Conservation (phyloP, 306 rosid species). For the Quillaja saponaria region DNA sequence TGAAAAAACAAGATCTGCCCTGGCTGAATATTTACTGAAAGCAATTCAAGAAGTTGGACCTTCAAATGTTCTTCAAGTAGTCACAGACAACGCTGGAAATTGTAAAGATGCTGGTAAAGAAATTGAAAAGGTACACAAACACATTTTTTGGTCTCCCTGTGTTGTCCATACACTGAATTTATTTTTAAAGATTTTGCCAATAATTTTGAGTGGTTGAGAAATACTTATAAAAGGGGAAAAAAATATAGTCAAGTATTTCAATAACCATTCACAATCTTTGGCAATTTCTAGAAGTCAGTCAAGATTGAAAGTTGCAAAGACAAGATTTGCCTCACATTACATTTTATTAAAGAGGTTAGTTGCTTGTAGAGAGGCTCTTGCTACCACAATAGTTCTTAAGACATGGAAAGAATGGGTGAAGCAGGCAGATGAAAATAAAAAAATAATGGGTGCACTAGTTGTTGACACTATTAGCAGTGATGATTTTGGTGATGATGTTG, state of each 20-base stretch:
- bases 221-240: background rate
- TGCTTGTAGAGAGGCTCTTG: background rate
- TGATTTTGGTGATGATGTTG: constrained; percentile 1
- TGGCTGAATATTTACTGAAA: no score
- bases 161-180: background rate
- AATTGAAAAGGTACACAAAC: background rate
- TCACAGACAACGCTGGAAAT: no score
- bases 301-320: constrained; percentile 7
- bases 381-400: background rate
- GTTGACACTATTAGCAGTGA: background rate
- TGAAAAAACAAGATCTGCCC: no score
- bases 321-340: constrained; percentile 5
- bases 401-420: constrained; percentile 1
- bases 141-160: background rate
- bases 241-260: background rate
- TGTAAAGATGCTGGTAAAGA: background rate
- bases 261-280: background rate
- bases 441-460: background rate
- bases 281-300: background rate
- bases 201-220: background rate
- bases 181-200: background rate
- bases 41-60: no score
- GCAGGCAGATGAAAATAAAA: constrained; percentile 1
- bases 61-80: no score
- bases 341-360: background rate